phyloP scores from a whole-genome alignment of 2,329 filamentous ascomycete species.

The Didymella segeticola region DNA sequence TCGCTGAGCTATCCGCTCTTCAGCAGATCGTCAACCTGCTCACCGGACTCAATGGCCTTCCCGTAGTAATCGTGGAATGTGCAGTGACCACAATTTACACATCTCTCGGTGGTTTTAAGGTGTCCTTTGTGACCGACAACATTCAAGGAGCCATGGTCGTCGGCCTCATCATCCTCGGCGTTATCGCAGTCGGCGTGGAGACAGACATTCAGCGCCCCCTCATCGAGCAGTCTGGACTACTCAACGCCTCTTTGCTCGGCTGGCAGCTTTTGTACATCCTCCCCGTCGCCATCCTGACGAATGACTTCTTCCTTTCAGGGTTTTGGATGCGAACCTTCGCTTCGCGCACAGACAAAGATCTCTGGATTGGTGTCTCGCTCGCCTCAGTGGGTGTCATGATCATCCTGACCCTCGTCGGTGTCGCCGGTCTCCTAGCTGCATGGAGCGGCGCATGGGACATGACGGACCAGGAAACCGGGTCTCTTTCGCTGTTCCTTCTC shows the following conservation, averaged over 20 bases:
- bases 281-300: constrained; percentile 79
- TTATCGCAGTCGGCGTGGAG: constrained; percentile 78
- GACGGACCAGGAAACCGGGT: constrained; percentile 67
- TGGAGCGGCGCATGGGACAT: constrained; percentile 77
- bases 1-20: constrained; percentile 80
- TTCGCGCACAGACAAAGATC: constrained; percentile 77
- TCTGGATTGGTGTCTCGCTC: constrained; percentile 75
- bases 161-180: constrained; percentile 74
- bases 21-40: constrained; percentile 78
- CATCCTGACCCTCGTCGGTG: constrained; percentile 76
- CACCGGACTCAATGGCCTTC: constrained; percentile 76
- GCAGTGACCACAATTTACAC: constrained; percentile 83
- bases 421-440: constrained; percentile 74
- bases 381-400: constrained; percentile 69
- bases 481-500: constrained; percentile 77
- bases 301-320: constrained; percentile 84
- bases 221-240: constrained; percentile 71
- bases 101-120: constrained; percentile 80
- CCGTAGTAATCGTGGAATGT: constrained; percentile 79
- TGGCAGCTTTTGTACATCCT: constrained; percentile 89
- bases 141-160: constrained; percentile 82
- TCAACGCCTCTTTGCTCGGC: constrained; percentile 73
- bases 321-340: constrained; percentile 88
- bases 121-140: constrained; percentile 85
- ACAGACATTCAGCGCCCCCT: constrained; percentile 73